Percentiles rank a stretch among this genome's conserved stretches.
These are phyloP conservation scores for Ophiostoma triangulosporum DNA, from an alignment of 2,329 filamentous ascomycete genomes.

Conservation along the genomic window DNA sequence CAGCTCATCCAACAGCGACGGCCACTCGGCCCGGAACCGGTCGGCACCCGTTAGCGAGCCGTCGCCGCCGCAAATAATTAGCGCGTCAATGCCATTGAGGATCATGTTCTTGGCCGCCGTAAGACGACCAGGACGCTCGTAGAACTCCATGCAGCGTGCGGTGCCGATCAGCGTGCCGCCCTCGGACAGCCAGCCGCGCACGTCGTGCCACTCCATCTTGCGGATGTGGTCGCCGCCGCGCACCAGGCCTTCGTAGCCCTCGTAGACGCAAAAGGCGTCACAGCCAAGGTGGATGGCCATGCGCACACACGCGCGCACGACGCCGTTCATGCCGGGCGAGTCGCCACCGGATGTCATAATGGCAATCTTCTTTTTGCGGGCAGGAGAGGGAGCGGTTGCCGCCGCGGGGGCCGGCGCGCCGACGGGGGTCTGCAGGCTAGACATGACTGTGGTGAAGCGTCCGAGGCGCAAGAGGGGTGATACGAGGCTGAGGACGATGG, in stretches of 20 bases:
- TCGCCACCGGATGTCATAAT: conserved; percentile 93
- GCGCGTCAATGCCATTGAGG: conserved; percentile 78
- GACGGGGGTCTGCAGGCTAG: background rate
- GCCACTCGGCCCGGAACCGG: conserved; percentile 86
- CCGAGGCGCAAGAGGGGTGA: background rate
- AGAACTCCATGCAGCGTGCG: conserved; percentile 84
- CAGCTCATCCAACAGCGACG: conserved; percentile 72
- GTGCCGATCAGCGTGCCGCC: conserved; percentile 95
- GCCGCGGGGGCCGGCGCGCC: background rate
- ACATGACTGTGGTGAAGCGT: background rate
- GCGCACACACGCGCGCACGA: conserved; percentile 78
- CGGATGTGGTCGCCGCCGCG: conserved; percentile 78
- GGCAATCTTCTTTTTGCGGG: conserved; percentile 53
- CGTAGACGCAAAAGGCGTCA: conserved; percentile 70
- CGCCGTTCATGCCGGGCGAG: conserved; percentile 88
- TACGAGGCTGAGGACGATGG: background rate
- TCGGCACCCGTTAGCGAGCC: conserved; percentile 93
- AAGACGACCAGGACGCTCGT: conserved; percentile 71
- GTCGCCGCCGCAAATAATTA: conserved; percentile 95
- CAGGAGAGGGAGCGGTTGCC: background rate
- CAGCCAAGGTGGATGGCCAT: conserved; percentile 78
- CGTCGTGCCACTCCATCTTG: conserved; percentile 82
- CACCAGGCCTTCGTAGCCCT: conserved; percentile 93
- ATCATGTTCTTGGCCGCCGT: conserved; percentile 91
- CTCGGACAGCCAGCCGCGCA: conserved; percentile 85